Evolutionary conservation across 495 filamentous ascomycete genomes (phyloP), one percentile per base, ranked within the genome.

Genomic region (Xylaria flabelliformis): DNA sequence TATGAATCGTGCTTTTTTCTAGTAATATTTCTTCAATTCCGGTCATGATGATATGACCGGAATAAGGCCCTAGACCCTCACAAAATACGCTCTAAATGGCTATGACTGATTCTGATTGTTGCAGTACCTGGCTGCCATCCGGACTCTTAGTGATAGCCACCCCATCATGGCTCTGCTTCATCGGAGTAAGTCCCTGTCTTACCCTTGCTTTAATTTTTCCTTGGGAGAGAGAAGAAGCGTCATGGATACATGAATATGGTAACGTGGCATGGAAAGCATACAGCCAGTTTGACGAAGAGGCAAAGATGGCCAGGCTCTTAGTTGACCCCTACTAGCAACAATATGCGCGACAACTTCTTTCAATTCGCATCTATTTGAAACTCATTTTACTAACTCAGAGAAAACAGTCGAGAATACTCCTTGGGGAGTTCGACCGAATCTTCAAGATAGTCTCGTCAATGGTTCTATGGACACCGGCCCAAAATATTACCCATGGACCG

Each of bases 111-210:
- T 39, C 36, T 39, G 36, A 39, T 6, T 8, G 8, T 39, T 39
- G 36, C 36, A 39, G 36, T 76, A 79, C 65, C 48, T 76, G 68
- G 76, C 82, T 48, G 82, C 82, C 26, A 64, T 81, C 24, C 50
- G 79, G 17, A 81, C 76, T 21, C 59, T 83, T 39, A 82, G 80
- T 64, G 64, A 73, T 21, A 50, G 74, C 19, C 81, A 79, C 36
- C 65, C 65, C 3, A 55, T 82, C 15, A 67, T 75, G 64, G 80
- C 72, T 26, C 26, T 81, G 21, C 62, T 82, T 17, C 72, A 80
- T 67, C 69, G 78, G 50, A 55, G 79, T 78, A 76, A 71, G 75
- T 68, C 68, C 55, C 73, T 75, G 2, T 58, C 74, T 50, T 73
- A 3, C 69, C 66, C 69, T 77, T 3, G 46, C 72, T 0, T 36